phyloP scores from a whole-genome alignment of 495 filamentous ascomycete species.

The Pyrenula massariospora region DNA sequence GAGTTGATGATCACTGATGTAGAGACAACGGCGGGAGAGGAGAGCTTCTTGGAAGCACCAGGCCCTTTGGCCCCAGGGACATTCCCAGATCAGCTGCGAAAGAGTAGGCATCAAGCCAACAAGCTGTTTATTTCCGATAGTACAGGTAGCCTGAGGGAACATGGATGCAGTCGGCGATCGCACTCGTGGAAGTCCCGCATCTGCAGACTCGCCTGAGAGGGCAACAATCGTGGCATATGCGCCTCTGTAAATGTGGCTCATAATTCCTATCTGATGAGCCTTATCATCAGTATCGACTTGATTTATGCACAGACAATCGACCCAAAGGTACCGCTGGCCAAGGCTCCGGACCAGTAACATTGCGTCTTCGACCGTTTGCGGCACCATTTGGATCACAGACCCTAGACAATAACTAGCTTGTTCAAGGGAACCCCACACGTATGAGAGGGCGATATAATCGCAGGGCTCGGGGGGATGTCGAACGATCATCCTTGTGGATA shows the following conservation, averaged over 20 bases:
- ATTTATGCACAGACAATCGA: constrained; percentile 23
- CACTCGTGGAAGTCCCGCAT: constrained; percentile 1
- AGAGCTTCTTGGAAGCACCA: not conserved
- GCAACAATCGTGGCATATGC: constrained; percentile 20
- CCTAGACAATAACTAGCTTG: constrained; percentile 1
- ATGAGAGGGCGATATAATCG: constrained; percentile 4
- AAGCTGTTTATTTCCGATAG: constrained; percentile 1
- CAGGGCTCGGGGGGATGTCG: not conserved
- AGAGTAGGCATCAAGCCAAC: constrained; percentile 4
- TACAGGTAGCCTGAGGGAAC: constrained; percentile 1
- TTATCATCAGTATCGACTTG: constrained; percentile 18
- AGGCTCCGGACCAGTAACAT: constrained; percentile 13
- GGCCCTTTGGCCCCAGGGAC: not conserved
- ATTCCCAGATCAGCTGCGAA: not conserved
- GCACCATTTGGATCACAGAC: not conserved
- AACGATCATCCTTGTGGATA: not conserved
- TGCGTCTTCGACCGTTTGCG: constrained; percentile 15
- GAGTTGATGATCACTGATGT: not conserved
- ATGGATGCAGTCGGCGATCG: too few species aligned
- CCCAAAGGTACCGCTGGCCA: constrained; percentile 22
- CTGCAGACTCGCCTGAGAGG: not conserved
- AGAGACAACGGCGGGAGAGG: not conserved
- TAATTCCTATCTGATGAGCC: constrained; percentile 14
- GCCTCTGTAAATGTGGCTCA: constrained; percentile 13
- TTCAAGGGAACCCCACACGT: constrained; percentile 4